Base-by-base conservation (phyloP, 257 asterid species). In the Gynochthodes officinalis region DNA sequence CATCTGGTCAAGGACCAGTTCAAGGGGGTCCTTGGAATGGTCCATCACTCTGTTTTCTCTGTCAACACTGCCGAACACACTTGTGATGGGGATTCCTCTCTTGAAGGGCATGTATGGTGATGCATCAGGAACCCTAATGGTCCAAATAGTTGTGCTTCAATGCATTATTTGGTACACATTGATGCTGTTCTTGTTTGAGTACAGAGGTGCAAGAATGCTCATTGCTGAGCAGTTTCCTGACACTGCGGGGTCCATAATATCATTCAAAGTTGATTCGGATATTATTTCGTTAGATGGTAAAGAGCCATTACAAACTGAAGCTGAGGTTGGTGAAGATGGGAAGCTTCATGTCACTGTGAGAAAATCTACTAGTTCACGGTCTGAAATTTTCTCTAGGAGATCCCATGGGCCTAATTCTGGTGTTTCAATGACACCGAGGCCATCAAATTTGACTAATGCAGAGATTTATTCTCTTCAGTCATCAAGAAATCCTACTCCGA, bases 71-170 rank as follows among this genome's bases (percentile, higher is more conserved):
- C 88, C 88, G 14, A 84, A 84, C 54, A 84, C 88, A 39, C 79
- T 84, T n/a, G 88, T 84, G 16, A 84, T 84, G 88, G 88, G 88
- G 67, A 84, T 84, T 14, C 88, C 88, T 42, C 75, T 84, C 60
- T 61, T 84, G 59, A 84, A 84, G 73, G 88, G 88, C 2, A 84
- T 84, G 88, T 84, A 84, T 75, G 85, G 85, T 37, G 84, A 78
- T 13, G 76, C 67, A 35, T 84, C 88, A 21, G 88, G 88, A n/a
- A 76, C 78, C 32, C 69, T 84, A 57, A 84, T 84, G 88, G 88
- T 84, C 25, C 88, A 84, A 37, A 84, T 84, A 33, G 87, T 84
- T 62, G 87, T 84, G 42, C 83, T 84, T 23, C 87, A 84, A 50
- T 84, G 87, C 79, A 81, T 84, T 27, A 84, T 81, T 71, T 84